Evolutionary conservation across 1,139 yeast species (phyloP).

Genomic region (Lodderomyces jiufengensis): DNA sequence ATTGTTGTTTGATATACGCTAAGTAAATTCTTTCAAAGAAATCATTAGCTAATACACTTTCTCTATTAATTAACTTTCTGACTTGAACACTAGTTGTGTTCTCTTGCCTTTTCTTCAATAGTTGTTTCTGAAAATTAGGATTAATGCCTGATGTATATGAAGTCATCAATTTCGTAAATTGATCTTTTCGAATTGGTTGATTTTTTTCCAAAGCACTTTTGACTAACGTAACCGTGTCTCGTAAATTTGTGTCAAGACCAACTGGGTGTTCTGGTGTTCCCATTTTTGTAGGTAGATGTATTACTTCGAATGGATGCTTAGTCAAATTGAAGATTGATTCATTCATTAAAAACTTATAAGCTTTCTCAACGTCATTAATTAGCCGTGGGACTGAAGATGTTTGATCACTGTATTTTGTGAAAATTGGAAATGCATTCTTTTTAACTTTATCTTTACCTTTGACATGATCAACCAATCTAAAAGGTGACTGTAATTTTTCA

Average conservation of each 20-base stretch:
- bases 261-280: conserved; percentile 33
- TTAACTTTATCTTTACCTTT: conserved; percentile 1
- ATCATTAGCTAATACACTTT: conserved; percentile 29
- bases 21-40: conserved; percentile 28
- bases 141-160: conserved; percentile 14
- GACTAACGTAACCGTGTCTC: conserved; percentile 22
- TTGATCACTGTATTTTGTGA: conserved; percentile 5
- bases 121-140: conserved; percentile 26
- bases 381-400: not conserved
- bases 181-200: conserved; percentile 22
- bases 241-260: conserved; percentile 24
- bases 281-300: conserved; percentile 29
- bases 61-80: conserved; percentile 22
- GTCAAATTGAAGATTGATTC: conserved; percentile 21
- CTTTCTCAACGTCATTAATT: conserved; percentile 14
- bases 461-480: conserved; percentile 16
- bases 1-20: conserved; percentile 32
- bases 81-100: conserved; percentile 13
- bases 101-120: conserved; percentile 19
- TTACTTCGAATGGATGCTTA: conserved; percentile 30
- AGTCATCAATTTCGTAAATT: conserved; percentile 14
- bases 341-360: conserved; percentile 23
- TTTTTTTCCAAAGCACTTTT: conserved; percentile 18
- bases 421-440: conserved; percentile 3
- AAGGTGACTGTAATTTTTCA: not conserved